These are phyloP conservation scores for Penicillium brasilianum DNA, from an alignment of 2,329 filamentous ascomycete species.

Conservation along the genomic window DNA sequence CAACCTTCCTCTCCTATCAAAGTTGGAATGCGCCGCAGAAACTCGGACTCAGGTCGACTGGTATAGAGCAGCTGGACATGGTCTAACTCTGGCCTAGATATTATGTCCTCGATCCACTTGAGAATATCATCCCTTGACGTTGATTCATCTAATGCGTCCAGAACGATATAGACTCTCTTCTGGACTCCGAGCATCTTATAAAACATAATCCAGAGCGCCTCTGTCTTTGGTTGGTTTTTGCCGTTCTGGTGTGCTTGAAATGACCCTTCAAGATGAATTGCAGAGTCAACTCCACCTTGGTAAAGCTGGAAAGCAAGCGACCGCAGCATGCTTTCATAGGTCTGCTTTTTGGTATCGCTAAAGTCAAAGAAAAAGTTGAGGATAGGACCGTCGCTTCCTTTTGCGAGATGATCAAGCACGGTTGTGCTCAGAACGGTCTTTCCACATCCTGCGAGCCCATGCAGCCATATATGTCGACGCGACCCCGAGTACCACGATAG, in stretches of 20 bases:
- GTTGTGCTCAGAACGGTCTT: too few relatives aligned
- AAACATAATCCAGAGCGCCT: constrained; percentile 19
- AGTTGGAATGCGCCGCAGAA: constrained; percentile 13
- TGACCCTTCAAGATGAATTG: constrained; percentile 13
- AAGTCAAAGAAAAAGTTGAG: too few relatives aligned
- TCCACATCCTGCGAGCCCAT: too few relatives aligned
- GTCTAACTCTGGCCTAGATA: constrained; percentile 11
- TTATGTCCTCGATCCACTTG: constrained; percentile 9
- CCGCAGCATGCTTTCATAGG: constrained; percentile 12
- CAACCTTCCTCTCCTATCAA: constrained; percentile 16
- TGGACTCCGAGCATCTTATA: constrained; percentile 11
- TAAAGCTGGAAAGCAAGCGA: constrained; percentile 19
- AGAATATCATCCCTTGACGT: constrained; percentile 7
- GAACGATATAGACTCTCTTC: constrained; percentile 12
- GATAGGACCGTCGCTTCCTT: too few relatives aligned
- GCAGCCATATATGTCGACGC: too few relatives aligned
- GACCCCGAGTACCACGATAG: too few relatives aligned
- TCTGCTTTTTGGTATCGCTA: constrained; percentile 17
- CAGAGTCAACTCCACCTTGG: constrained; percentile 6
- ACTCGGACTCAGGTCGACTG: constrained; percentile 15
- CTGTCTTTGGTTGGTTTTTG: constrained; percentile 5
- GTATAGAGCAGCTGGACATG: constrained; percentile 16
- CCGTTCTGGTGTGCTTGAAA: constrained; percentile 9
- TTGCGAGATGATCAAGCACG: too few relatives aligned
- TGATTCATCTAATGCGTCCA: constrained; percentile 29